Percentiles rank a stretch among this genome's conserved stretches.
phyloP scores from a whole-genome alignment of 345 rosid genomes.

The Corchorus olitorius region DNA sequence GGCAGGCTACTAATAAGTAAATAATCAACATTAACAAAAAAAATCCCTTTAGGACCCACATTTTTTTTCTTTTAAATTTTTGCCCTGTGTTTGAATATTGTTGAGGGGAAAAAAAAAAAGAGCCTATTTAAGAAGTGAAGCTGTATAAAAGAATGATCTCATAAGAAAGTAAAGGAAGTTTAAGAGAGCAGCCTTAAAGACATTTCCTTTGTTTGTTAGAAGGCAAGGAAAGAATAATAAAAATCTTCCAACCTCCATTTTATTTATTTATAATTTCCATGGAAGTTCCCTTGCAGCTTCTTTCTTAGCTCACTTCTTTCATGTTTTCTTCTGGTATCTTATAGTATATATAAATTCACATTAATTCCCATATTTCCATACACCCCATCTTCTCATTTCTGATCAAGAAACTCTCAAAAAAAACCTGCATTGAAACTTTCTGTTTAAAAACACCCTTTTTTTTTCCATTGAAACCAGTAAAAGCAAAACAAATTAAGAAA shows the following conservation, averaged over 20 bases:
- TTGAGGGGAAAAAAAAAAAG: neutral
- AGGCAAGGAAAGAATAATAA: slow-evolving; percentile 49
- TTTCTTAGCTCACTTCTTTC: slow-evolving; percentile 5
- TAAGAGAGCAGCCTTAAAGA: slow-evolving; percentile 25
- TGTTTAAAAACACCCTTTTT: no score
- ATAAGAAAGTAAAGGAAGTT: neutral
- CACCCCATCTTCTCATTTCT: no score
- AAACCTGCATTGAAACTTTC: neutral
- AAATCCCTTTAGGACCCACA: slow-evolving; percentile 25
- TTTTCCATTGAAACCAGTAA: no score
- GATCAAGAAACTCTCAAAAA: no score
- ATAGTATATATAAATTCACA: no score
- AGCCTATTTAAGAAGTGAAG: slow-evolving; percentile 34
- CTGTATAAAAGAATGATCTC: slow-evolving; percentile 20
- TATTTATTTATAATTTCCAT: slow-evolving; percentile 17
- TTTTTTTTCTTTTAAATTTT: neutral
- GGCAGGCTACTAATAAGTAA: neutral
- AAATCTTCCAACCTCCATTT: neutral
- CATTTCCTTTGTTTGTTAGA: slow-evolving; percentile 30
- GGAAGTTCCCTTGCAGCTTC: slow-evolving; percentile 38
- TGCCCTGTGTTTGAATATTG: slow-evolving; percentile 23
- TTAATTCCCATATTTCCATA: no score
- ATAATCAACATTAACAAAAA: neutral
- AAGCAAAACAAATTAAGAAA: no score
- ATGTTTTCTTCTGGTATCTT: no score